Evolutionary conservation across 164 flowering plant species (phyloP).

Genomic region (Magnolia changhungtana): DNA sequence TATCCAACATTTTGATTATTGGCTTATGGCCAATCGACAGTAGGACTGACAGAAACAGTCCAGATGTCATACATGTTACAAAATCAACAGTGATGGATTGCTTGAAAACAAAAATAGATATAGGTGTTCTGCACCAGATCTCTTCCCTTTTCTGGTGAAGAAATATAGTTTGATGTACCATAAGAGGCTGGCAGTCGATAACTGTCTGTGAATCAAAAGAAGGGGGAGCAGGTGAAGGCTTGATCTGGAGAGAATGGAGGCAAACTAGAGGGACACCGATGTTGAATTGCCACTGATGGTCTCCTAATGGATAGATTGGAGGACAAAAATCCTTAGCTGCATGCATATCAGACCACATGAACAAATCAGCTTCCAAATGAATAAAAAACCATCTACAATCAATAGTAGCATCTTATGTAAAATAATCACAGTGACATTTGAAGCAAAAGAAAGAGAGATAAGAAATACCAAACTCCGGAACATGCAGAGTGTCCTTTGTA

Average conservation of each 20-base stretch:
- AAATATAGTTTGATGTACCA: constrained; percentile 39
- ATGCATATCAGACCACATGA: constrained; percentile 6
- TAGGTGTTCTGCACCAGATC: background rate
- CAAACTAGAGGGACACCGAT: constrained; percentile 57
- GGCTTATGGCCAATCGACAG: background rate
- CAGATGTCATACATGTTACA: background rate
- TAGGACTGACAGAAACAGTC: background rate
- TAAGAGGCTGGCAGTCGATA: constrained; percentile 80
- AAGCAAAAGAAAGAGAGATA: background rate
- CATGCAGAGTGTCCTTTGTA: constrained; percentile 27
- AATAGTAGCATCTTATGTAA: background rate
- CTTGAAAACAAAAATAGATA: background rate
- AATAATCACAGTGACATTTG: background rate
- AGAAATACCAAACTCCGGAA: constrained; percentile 77
- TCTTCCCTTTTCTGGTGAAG: background rate
- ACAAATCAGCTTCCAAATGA: constrained; percentile 7
- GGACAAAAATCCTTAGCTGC: constrained; percentile 75
- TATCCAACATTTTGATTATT: background rate
- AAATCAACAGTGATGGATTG: background rate
- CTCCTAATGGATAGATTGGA: constrained; percentile 83
- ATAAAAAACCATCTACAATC: background rate
- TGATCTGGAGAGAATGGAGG: constrained; percentile 72
- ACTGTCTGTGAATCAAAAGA: constrained; percentile 74
- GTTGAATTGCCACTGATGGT: constrained; percentile 47
- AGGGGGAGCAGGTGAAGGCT: constrained; percentile 87